Percentiles rank a stretch among this genome's conserved stretches.
These are phyloP conservation scores for Metarhizium humberi DNA, from an alignment of 2,329 filamentous ascomycete species.

Conservation along the genomic window DNA sequence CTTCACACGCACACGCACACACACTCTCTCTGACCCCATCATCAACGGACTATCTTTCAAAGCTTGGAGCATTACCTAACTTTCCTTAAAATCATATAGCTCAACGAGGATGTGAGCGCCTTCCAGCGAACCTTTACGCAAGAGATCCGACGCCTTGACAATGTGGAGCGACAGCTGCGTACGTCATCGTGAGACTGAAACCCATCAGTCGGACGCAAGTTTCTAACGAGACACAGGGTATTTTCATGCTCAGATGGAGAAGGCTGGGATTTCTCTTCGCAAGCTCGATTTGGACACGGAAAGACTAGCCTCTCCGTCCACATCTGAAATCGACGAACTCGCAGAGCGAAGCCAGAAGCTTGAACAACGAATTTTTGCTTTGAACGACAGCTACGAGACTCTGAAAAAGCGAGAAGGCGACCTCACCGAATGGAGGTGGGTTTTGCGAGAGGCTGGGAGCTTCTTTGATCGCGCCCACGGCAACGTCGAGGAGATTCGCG, in stretches of 20 bases:
- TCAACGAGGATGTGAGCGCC: slow-evolving; percentile 85
- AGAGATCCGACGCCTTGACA: slow-evolving; percentile 93
- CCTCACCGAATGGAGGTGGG: slow-evolving; percentile 97
- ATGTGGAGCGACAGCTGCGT: slow-evolving; percentile 96
- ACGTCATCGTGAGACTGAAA: slow-evolving; percentile 32
- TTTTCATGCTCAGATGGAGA: slow-evolving; percentile 94
- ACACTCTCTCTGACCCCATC: neutral
- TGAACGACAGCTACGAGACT: slow-evolving; percentile 98
- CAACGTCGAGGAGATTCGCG: slow-evolving; percentile 91
- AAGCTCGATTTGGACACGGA: slow-evolving; percentile 88
- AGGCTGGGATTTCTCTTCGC: slow-evolving; percentile 73
- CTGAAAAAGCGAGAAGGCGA: slow-evolving; percentile 97
- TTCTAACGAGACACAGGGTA: slow-evolving; percentile 53
- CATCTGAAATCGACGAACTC: slow-evolving; percentile 92
- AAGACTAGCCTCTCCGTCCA: slow-evolving; percentile 76
- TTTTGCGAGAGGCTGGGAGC: slow-evolving; percentile 86
- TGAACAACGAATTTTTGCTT: slow-evolving; percentile 79
- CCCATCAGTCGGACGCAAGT: neutral
- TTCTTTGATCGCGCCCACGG: slow-evolving; percentile 97
- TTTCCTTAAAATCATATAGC: slow-evolving; percentile 37
- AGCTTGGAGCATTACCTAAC: neutral
- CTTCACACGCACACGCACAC: neutral
- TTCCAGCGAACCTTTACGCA: slow-evolving; percentile 97
- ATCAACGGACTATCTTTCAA: neutral
- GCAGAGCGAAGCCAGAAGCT: slow-evolving; percentile 85